Evolutionary conservation across 495 filamentous ascomycete genomes (phyloP), one percentile per base, ranked within the genome.

Genomic region (Penicillium alfredii): DNA sequence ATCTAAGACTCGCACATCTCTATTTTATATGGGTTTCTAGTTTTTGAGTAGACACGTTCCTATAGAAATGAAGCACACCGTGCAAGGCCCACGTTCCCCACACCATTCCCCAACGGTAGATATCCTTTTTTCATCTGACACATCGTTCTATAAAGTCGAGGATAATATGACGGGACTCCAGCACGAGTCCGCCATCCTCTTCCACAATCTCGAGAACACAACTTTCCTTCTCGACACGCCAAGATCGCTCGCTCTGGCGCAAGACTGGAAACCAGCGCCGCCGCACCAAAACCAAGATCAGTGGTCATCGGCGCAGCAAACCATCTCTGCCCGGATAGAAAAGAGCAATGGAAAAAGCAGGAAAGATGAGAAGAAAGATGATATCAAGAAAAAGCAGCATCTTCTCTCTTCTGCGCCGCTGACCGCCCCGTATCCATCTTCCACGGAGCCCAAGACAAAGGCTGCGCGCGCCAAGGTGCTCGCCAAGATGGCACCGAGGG

Each of bases 191-290:
- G 40, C 60, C 14, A 63, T 79, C 10, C 63, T 84, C 15, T 79
- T 73, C 52, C 61, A 74, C 33, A 75, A 74, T 40, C 14, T 33
- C 10, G 37, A 53, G 1, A 31, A 54, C 4, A 67, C 64, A 3
- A 42, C 73, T 12, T 71, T 73, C 21, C 58, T 86, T 9, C 43
- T 86, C 27, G 81, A 86, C 46, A 77, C 82, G 13, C 81, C 82
- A 10, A 43, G 44, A n/a, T 84, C 81, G 3, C 80, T 85, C 39
- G 42, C 55, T 1, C 49, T 61, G 11, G 57, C 56, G n/a, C 64
- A 66, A 36, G 39, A 51, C 17, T 54, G 60, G 26, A 43, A 42
- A 11, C 9, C 22, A 15, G 14, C 23, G 3, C 47, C 45, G 15
- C 20, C 5, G 25, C 28, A 30, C 11, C 22, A 6, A n/a, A 21